phyloP scores from a whole-genome alignment of 2,329 filamentous ascomycete genomes.

The Venturia pyrina region DNA sequence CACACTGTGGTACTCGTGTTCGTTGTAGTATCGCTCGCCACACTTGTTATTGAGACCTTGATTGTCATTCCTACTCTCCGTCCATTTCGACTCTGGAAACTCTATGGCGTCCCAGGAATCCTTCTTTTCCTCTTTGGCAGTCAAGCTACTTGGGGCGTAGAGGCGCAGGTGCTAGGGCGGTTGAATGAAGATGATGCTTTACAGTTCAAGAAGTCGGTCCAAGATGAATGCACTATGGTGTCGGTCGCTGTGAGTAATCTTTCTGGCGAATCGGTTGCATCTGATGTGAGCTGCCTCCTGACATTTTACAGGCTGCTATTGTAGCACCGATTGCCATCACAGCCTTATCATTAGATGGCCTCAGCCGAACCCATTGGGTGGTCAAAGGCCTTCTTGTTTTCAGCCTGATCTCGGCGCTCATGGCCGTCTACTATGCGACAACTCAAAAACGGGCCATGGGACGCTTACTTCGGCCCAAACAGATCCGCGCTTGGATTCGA shows the following conservation, averaged over 20 bases:
- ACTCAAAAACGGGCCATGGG: background rate
- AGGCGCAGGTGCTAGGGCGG: background rate
- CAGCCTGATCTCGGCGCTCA: background rate
- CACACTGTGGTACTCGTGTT: too few species aligned
- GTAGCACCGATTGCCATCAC: constrained; percentile 1
- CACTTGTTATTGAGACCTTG: background rate
- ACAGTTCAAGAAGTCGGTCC: background rate
- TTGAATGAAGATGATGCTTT: background rate
- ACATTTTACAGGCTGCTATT: background rate
- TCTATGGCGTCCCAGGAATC: background rate
- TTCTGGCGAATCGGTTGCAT: too few species aligned
- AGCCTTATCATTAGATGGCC: background rate
- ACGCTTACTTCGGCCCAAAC: background rate
- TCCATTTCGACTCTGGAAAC: background rate
- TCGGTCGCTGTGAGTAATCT: background rate
- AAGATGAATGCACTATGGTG: background rate
- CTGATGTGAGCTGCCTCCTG: background rate
- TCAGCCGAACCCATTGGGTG: background rate
- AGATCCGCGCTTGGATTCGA: background rate
- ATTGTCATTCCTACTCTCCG: background rate
- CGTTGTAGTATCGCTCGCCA: too few species aligned
- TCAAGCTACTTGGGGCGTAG: background rate
- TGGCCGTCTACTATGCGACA: constrained; percentile 1
- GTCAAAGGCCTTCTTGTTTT: background rate
- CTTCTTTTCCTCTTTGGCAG: background rate